These are phyloP conservation scores for Leccinum truebloodii DNA, from an alignment of 768 basidiomycete species.

Conservation along the genomic window DNA sequence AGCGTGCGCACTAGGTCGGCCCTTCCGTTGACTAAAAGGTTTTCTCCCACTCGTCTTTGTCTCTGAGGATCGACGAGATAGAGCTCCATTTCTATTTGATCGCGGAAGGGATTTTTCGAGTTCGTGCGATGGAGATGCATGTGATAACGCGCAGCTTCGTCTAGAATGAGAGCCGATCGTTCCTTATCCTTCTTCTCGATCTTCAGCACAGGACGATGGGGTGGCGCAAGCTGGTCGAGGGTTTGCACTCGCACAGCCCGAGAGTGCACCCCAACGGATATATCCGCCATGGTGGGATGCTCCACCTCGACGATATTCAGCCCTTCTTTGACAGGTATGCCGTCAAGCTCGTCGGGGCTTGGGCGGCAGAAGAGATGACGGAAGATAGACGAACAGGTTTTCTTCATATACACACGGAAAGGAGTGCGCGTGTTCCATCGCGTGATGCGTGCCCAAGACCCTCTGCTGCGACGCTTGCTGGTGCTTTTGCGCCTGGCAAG, in stretches of 20 bases:
- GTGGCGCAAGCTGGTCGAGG: conserved; percentile 43
- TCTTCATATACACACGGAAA: conserved; percentile 54
- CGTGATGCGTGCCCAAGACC: conserved; percentile 56
- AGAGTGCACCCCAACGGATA: conserved; percentile 47
- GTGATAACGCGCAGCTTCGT: conserved; percentile 60
- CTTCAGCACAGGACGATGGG: conserved; percentile 38
- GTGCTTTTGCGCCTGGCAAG: conserved; percentile 44
- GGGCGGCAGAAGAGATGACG: conserved; percentile 44
- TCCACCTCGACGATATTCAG: conserved; percentile 49
- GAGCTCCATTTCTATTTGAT: conserved; percentile 54
- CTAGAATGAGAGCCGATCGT: conserved; percentile 43
- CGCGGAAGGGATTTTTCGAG: conserved; percentile 44
- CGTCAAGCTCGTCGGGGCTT: conserved; percentile 33
- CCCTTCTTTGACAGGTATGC: conserved; percentile 39
- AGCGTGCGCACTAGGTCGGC: conserved; percentile 48
- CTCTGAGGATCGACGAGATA: conserved; percentile 47
- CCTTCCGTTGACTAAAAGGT: conserved; percentile 48
- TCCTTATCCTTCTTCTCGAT: conserved; percentile 38
- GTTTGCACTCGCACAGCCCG: conserved; percentile 45
- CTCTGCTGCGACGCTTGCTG: conserved; percentile 34
- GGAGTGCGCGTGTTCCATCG: conserved; percentile 57
- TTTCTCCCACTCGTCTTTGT: conserved; percentile 44
- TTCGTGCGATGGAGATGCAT: conserved; percentile 57
- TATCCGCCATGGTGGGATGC: conserved; percentile 45
- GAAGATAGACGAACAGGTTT: conserved; percentile 47